Percentiles rank a stretch among this genome's conserved stretches.
phyloP scores from a whole-genome alignment of 495 filamentous ascomycete genomes.

The Astrothelium subdiscretum region DNA sequence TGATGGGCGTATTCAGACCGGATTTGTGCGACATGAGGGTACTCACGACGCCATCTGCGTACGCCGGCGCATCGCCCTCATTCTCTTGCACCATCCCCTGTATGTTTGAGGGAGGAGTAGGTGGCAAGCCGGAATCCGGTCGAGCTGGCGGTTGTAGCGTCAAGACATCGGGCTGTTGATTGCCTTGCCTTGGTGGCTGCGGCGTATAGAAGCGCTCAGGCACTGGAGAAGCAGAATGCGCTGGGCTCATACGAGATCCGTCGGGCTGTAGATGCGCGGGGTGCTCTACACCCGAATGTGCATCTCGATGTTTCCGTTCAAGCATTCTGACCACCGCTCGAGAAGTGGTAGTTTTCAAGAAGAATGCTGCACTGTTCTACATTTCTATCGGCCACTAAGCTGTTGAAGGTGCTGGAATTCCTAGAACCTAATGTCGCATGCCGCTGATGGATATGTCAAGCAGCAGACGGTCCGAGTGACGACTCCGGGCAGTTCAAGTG shows the following conservation, averaged over 20 bases:
- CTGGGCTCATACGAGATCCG: neutral
- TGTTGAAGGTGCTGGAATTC: no score
- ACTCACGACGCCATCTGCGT: constrained; percentile 15
- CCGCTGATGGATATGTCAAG: no score
- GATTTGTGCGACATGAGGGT: constrained; percentile 16
- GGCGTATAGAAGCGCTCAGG: neutral
- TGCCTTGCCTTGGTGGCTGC: neutral
- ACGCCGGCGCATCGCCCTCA: neutral
- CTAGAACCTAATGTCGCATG: no score
- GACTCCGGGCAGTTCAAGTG: no score
- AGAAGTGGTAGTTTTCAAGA: neutral
- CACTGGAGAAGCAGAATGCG: neutral
- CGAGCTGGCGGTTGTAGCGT: neutral
- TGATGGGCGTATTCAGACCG: constrained; percentile 19
- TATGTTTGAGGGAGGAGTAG: constrained; percentile 15
- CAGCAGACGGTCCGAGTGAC: no score
- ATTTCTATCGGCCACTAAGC: no score
- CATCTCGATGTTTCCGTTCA: neutral
- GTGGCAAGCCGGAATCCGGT: constrained; percentile 10
- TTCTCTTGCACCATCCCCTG: neutral
- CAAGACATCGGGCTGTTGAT: neutral
- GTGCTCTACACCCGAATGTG: neutral
- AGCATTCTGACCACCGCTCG: neutral
- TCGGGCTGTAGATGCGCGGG: neutral
- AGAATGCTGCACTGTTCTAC: no score